phyloP scores from a whole-genome alignment of 371 early-diverging fungal genomes.

The Batkoa obscura region DNA sequence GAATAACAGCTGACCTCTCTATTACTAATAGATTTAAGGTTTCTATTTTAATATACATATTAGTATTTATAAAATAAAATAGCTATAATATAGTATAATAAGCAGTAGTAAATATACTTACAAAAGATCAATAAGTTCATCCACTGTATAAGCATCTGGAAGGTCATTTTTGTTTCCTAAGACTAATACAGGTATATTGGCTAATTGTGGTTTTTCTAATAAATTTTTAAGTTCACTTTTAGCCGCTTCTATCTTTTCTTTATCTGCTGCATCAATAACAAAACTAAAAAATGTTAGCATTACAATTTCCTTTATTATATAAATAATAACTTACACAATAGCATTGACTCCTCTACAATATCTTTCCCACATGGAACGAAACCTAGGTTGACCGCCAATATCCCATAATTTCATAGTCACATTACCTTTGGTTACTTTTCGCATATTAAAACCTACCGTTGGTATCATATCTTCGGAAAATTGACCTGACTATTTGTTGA shows the following conservation, averaged over 20 bases:
- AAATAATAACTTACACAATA: slow-evolving; percentile 63
- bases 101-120: slow-evolving; percentile 16
- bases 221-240: slow-evolving; percentile 75
- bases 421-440: slow-evolving; percentile 78
- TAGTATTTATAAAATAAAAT: background rate
- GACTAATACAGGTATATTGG: slow-evolving; percentile 87
- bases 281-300: slow-evolving; percentile 27
- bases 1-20: slow-evolving; percentile 98
- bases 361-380: slow-evolving; percentile 90
- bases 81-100: background rate
- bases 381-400: slow-evolving; percentile 90
- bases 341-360: slow-evolving; percentile 91
- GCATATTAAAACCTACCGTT: slow-evolving; percentile 97
- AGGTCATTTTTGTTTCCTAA: slow-evolving; percentile 99
- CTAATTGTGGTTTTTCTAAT: slow-evolving; percentile 77
- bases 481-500: slow-evolving; percentile 52
- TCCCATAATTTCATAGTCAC: slow-evolving; percentile 98
- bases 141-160: slow-evolving; percentile 70
- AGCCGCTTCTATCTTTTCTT: slow-evolving; percentile 76
- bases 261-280: slow-evolving; percentile 92
- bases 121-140: slow-evolving; percentile 80
- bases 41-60: slow-evolving; percentile 18
- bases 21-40: slow-evolving; percentile 73
- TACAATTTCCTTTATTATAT: background rate
- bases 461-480: slow-evolving; percentile 94